phyloP scores from a whole-genome alignment of 2,329 filamentous ascomycete genomes.

The Aspergillus hiratsukae region DNA sequence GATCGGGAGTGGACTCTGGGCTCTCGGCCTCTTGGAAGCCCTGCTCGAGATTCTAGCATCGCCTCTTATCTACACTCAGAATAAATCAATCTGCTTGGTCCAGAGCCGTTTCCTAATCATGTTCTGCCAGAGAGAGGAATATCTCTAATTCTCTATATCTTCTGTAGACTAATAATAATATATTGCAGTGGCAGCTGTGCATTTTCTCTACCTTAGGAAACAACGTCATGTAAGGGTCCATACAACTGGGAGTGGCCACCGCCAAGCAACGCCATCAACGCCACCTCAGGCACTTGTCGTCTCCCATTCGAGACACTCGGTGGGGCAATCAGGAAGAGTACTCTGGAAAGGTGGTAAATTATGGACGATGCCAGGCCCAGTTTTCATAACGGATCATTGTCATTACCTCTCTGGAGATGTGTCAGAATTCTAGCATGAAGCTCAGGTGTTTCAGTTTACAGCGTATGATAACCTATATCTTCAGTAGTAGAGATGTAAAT shows the following conservation, averaged over 20 bases:
- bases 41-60: no score
- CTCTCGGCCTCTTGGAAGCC: no score
- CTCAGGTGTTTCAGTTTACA: not conserved
- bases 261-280: slow-evolving; percentile 10
- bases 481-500: no score
- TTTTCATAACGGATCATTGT: not conserved
- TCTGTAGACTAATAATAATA: not conserved
- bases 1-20: no score
- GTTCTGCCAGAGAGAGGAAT: not conserved
- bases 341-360: not conserved
- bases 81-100: not conserved
- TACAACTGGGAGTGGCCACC: not conserved
- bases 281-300: slow-evolving; percentile 2
- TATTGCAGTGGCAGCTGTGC: not conserved
- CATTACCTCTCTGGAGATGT: not conserved
- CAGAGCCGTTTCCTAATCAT: not conserved
- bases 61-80: not conserved
- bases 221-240: not conserved
- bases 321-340: not conserved
- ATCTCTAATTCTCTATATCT: not conserved
- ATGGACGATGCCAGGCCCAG: not conserved
- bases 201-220: not conserved
- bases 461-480: not conserved
- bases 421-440: not conserved
- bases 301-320: not conserved